Evolutionary conservation across 305 asterid species (phyloP).

Genomic region (Fraxinus albicans): DNA sequence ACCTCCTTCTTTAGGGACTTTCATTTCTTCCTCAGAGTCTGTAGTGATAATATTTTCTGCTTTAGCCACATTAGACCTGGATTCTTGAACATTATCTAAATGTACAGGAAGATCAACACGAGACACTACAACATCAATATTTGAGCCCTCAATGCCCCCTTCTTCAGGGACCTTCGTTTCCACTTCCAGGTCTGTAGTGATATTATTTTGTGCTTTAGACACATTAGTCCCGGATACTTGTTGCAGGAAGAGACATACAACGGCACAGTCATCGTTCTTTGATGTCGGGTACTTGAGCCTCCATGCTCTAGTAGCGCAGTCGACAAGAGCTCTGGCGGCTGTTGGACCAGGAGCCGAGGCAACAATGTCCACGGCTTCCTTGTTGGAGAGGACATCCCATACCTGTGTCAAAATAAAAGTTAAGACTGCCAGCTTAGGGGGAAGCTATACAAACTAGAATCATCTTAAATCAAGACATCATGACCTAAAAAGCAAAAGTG

Average conservation of each 20-base stretch:
- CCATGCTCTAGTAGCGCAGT: constrained; percentile 22
- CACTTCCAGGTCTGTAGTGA: background rate
- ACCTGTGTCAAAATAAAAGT: background rate
- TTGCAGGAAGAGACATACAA: background rate
- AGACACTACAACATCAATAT: background rate
- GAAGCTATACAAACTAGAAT: background rate
- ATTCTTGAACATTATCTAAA: background rate
- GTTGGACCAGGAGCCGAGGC: background rate
- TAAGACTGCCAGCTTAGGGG: background rate
- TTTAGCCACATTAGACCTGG: background rate
- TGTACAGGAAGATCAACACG: background rate
- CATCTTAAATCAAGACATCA: background rate
- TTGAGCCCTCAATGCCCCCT: background rate
- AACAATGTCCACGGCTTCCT: constrained; percentile 3
- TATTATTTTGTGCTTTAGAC: background rate
- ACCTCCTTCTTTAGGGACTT: background rate
- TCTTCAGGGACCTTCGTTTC: background rate
- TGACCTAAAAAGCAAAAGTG: background rate
- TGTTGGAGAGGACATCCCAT: constrained; percentile 2
- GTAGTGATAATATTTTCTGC: background rate
- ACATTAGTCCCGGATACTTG: background rate
- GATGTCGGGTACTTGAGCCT: constrained; percentile 24
- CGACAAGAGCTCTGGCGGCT: constrained; percentile 14
- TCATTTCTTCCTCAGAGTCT: background rate
- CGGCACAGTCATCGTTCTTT: constrained; percentile 16